Evolutionary conservation across 345 rosid genomes (phyloP).

Genomic region (Hypericum androsaemum): DNA sequence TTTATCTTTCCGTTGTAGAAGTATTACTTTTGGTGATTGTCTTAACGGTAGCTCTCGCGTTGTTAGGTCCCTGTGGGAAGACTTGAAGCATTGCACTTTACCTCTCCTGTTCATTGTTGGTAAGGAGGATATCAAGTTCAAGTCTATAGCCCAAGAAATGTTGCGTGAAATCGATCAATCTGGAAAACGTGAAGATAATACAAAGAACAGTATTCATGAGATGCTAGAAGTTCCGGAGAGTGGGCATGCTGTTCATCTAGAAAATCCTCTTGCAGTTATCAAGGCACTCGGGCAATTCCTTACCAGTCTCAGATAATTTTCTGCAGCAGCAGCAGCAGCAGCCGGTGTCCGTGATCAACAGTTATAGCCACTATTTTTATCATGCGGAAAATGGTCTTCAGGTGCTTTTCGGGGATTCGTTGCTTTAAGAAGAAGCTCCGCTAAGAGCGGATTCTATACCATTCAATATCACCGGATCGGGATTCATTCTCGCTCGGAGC

Average conservation of each 20-base stretch:
- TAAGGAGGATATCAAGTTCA: slow-evolving; percentile 61
- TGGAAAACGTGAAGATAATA: slow-evolving; percentile 10
- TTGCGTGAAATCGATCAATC: slow-evolving; percentile 18
- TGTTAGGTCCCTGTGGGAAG: slow-evolving; percentile 77
- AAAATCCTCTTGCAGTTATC: slow-evolving; percentile 59
- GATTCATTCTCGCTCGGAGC: too few species aligned
- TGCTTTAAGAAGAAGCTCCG: too few species aligned
- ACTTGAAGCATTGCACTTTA: slow-evolving; percentile 42
- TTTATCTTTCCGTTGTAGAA: background rate
- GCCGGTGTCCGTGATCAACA: too few species aligned
- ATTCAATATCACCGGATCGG: too few species aligned
- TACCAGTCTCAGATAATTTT: slow-evolving; percentile 16
- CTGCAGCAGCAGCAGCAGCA: background rate
- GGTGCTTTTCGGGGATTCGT: too few species aligned
- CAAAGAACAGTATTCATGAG: slow-evolving; percentile 21
- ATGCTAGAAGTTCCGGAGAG: slow-evolving; percentile 44
- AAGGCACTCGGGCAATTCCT: slow-evolving; percentile 49
- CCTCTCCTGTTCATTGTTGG: slow-evolving; percentile 60
- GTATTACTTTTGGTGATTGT: too few species aligned
- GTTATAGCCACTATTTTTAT: too few species aligned
- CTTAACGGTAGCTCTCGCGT: too few species aligned
- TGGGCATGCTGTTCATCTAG: slow-evolving; percentile 90
- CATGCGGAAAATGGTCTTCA: too few species aligned
- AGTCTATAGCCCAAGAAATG: slow-evolving; percentile 47
- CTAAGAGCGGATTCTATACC: too few species aligned